Base-by-base conservation (phyloP, 257 asterid species). In the Scutellaria barbata region DNA sequence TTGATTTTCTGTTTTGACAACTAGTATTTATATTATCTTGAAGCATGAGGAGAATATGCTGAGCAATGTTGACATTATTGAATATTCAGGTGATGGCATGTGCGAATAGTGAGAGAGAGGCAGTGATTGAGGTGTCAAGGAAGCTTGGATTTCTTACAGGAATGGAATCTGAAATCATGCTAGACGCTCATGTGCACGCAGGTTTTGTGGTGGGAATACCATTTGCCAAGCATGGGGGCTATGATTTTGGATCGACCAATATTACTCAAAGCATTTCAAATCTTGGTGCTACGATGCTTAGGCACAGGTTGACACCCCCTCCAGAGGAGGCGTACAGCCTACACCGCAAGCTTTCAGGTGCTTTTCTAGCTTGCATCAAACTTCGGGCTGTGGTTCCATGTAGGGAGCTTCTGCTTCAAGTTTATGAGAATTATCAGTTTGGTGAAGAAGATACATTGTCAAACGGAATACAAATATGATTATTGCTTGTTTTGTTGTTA, bases 321-420 rank as follows among this genome's bases (percentile, higher is more conserved):
- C 97, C 98, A 1, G 95, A 94, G 72, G 98, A 91, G 78, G 97
- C 95, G 5, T 94, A 94, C 85, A 94, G 98, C 82, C 94, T 94
- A 50, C 98, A 94, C 83, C 84, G 98, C 46, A 94, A 94, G 83
- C 96, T 94, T 56, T 93, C 97, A 11, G 98, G 98, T 56, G 90
- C 97, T 55, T 93, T 91, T 84, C 97, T 94, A 71, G 98, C 97
- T 74, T 94, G 98, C 86, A 86, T 94, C 80, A 94, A 94, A 85
- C 95, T 94, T 51, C 82, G 89, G 46, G 96, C 97, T 72, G 90
- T 91, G 22, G 98, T 94, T 10, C 98, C 98, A 4, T 94, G 98
- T 51, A 80, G 96, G 80, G 90, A 94, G 57, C 84, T 94, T 25
- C 89, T 94, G 54, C 81, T 87, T 63, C 79, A 88, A 73, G 83